Evolutionary conservation across 768 basidiomycete genomes (phyloP), one percentile per base, ranked within the genome.

Genomic region (Lactifluus hygrophoroides): DNA sequence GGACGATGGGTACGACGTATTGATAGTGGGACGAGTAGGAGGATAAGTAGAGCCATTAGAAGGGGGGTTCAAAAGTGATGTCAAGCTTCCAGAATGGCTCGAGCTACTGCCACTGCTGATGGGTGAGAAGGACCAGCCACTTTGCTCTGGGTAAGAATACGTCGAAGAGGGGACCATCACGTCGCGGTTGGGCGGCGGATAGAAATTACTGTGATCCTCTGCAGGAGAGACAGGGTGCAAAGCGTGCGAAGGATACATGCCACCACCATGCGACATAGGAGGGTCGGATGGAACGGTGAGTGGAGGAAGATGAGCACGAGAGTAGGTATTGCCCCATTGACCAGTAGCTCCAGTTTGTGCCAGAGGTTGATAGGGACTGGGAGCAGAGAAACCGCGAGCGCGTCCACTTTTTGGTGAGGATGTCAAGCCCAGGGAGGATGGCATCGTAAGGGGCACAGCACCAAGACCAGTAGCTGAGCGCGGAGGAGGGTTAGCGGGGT

Each of bases 231-330:
- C 80, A 25, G 85, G 80, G 66, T 88, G 84, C 34, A 86, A 74
- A 40, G 76, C 76, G 64, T 84, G 83, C 11, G 81, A 74, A 6
- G 83, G 79, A 67, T 73, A 77, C 71, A 86, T 86, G 64, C 70
- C 75, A 66, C 70, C 76, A 66, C 70, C 76, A 66, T 76, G 73
- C 65, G 85, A 77, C 58, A 85, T 68, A 58, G 84, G 79, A 17
- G 85, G 78, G 54, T 90, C 87, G 27, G 85, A 84, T 53, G 90
- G 90, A 48, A 91, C 89, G 50, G 85, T 90, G 54, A 93, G 79
- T 27, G 90, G 90, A 28, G 90, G 90, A 51, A 93, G 77, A 21
- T 19, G 40, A 80, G 69, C 63, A 53, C 58, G 82, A 69, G 73
- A 83, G 65, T 69, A 72, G 55, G 71, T 78, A 51, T 75, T 74